A percentile compares a stretch with the other conserved stretches of the same genome.
Conservation (phyloP, 306 rosid species). For the Elaeagnus macrophylla region DNA sequence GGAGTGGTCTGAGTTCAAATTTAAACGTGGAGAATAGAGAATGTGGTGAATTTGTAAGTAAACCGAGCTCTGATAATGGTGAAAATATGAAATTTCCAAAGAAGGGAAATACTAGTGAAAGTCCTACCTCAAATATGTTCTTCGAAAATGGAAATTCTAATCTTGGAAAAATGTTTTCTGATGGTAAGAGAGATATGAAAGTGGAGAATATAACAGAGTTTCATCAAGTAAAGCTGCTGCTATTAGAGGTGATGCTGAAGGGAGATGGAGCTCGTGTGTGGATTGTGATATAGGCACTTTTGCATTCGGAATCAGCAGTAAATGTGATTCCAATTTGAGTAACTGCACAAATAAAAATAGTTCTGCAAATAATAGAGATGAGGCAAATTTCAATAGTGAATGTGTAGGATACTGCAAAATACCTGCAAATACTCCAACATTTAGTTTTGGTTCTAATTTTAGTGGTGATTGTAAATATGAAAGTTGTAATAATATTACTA, state of each 20-base stretch:
- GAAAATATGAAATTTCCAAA: constrained; percentile 16
- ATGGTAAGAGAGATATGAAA: constrained; percentile 16
- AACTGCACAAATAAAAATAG: not conserved
- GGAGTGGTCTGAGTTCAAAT: constrained; percentile 16
- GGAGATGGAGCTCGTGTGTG: constrained; percentile 2
- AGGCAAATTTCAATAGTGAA: constrained; percentile 6
- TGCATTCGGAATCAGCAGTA: constrained; percentile 21
- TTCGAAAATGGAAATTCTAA: too few relatives aligned
- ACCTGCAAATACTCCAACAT: constrained; percentile 12
- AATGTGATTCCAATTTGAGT: constrained; percentile 4
- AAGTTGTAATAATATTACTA: constrained; percentile 15
- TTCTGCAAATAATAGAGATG: constrained; percentile 2
- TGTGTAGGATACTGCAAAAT: constrained; percentile 5
- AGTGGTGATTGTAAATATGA: constrained; percentile 15
- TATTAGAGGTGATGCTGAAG: constrained; percentile 3
- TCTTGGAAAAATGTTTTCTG: constrained; percentile 12
- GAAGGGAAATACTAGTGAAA: constrained; percentile 16
- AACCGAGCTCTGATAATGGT: constrained; percentile 12
- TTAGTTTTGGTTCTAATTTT: constrained; percentile 17
- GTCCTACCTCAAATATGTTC: too few relatives aligned
- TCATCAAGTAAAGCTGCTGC: constrained; percentile 14
- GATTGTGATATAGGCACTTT: constrained; percentile 24
- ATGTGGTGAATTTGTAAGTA: constrained; percentile 13
- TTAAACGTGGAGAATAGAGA: constrained; percentile 20
- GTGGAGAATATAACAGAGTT: constrained; percentile 18